phyloP scores from a whole-genome alignment of 2,329 filamentous ascomycete species.

The Penicillium sclerotigenum region DNA sequence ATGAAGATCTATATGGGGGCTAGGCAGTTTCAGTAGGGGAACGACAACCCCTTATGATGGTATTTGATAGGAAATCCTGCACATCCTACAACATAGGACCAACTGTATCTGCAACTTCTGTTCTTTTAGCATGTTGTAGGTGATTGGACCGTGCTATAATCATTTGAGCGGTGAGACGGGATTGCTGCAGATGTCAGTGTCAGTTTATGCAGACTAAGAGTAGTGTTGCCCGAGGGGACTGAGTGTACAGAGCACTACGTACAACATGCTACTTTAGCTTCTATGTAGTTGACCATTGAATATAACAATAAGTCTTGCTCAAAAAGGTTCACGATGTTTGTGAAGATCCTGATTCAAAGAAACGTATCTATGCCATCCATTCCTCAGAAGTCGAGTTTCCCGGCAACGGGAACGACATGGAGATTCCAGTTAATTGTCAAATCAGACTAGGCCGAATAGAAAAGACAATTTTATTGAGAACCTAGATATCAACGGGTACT shows the following conservation, averaged over 20 bases:
- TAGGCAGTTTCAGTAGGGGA: too few relatives aligned
- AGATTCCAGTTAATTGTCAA: background rate
- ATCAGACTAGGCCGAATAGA: background rate
- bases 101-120: background rate
- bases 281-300: background rate
- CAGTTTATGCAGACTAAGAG: background rate
- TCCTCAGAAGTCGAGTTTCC: background rate
- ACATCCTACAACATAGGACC: background rate
- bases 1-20: too few relatives aligned
- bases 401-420: background rate
- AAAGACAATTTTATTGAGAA: background rate
- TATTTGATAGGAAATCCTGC: constrained; percentile 3
- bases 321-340: background rate
- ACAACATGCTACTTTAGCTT: background rate
- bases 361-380: background rate
- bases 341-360: background rate
- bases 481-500: constrained; percentile 7
- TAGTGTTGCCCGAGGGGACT: background rate
- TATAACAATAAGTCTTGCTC: background rate
- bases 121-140: background rate
- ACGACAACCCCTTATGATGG: too few relatives aligned
- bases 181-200: constrained; percentile 1
- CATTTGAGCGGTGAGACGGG: background rate
- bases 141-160: background rate
- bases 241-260: background rate